These are phyloP conservation scores for Crithidia expoeki DNA, from an alignment of 208 protist genomes.

Conservation along the genomic window DNA sequence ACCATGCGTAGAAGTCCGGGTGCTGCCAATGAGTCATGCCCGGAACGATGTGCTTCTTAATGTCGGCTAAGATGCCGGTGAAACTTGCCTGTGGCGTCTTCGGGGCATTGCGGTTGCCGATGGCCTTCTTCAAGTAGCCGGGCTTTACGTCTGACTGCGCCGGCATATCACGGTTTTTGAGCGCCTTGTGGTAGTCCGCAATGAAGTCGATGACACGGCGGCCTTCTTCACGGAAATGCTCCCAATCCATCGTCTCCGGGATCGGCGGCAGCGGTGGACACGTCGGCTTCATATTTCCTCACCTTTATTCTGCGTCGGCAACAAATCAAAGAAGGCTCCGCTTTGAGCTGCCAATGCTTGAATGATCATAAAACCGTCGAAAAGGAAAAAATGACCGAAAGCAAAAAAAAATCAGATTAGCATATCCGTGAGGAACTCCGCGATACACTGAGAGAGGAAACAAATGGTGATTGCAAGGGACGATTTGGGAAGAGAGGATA, in stretches of 20 bases:
- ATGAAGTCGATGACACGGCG: constrained; percentile 55
- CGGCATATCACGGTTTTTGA: constrained; percentile 42
- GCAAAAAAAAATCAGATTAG: too few relatives aligned
- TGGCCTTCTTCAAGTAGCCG: constrained; percentile 44
- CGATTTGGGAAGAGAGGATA: too few relatives aligned
- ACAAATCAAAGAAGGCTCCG: too few relatives aligned
- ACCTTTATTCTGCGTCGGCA: background rate
- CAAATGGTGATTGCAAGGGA: too few relatives aligned
- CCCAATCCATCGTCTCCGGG: constrained; percentile 47
- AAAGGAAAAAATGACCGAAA: background rate
- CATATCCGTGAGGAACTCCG: too few relatives aligned
- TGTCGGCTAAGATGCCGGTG: constrained; percentile 43
- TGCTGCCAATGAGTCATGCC: constrained; percentile 81
- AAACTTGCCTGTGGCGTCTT: constrained; percentile 34
- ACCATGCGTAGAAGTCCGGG: constrained; percentile 63
- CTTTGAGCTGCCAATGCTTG: too few relatives aligned
- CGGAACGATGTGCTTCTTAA: constrained; percentile 53
- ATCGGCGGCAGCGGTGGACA: constrained; percentile 40
- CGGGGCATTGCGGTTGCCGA: constrained; percentile 34
- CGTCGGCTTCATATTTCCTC: constrained; percentile 30
- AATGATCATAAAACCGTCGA: background rate
- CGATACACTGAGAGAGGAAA: too few relatives aligned
- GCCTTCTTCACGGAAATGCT: constrained; percentile 41
- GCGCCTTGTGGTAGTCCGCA: constrained; percentile 38
- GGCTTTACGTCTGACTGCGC: constrained; percentile 47